These are phyloP conservation scores for Phytophthora melonis DNA, from an alignment of 352 stramenopile genomes.

Conservation along the genomic window DNA sequence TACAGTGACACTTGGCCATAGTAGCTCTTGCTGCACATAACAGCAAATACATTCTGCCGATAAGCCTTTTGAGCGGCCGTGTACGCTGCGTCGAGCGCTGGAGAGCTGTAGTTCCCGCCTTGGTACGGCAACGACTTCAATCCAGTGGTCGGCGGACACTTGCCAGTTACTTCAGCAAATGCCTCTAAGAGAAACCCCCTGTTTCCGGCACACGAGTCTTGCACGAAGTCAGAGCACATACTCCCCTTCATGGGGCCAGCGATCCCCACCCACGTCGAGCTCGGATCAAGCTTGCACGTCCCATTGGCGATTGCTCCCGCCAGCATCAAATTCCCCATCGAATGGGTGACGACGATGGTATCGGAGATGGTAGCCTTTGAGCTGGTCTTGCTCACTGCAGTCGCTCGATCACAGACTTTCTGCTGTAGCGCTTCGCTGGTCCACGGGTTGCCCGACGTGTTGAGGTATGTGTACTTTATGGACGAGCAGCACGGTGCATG, in stretches of 20 bases:
- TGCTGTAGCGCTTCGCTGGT: conserved; percentile 10
- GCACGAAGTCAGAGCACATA: conserved; percentile 30
- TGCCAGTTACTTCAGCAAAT: conserved; percentile 20
- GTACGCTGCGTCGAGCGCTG: conserved; percentile 29
- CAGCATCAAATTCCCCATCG: conserved; percentile 39
- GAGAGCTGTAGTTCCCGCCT: conserved; percentile 25
- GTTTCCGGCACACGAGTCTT: conserved; percentile 21
- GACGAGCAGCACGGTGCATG: conserved; percentile 33
- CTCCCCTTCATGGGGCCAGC: conserved; percentile 35
- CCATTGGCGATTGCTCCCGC: conserved; percentile 33
- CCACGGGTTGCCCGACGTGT: conserved; percentile 24
- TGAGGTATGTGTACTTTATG: conserved; percentile 21
- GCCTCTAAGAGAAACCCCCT: conserved; percentile 18
- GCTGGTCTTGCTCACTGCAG: conserved; percentile 23
- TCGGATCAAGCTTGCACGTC: conserved; percentile 28
- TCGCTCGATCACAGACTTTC: conserved; percentile 21
- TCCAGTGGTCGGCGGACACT: conserved; percentile 13
- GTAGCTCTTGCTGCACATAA: conserved; percentile 41
- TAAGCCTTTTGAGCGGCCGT: conserved; percentile 37
- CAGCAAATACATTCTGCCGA: conserved; percentile 29
- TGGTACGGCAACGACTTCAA: conserved; percentile 40
- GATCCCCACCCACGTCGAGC: conserved; percentile 42
- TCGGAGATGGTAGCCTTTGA: conserved; percentile 19
- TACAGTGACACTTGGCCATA: conserved; percentile 38
- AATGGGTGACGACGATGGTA: conserved; percentile 34